These are phyloP conservation scores for Hamamelis virginiana DNA, from an alignment of 164 flowering plant species.

Conservation along the genomic window DNA sequence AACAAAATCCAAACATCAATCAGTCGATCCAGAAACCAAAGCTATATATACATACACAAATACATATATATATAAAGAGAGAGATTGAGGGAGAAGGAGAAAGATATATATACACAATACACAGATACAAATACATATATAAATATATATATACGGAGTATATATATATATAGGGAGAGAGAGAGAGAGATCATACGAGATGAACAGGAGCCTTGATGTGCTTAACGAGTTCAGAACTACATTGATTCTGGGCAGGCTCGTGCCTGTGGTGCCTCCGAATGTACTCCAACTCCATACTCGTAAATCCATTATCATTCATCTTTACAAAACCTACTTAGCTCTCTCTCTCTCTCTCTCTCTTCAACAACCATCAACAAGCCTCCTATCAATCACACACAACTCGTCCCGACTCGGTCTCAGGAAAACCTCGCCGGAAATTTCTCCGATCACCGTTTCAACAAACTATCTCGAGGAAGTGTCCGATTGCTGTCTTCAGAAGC, in stretches of 20 bases:
- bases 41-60: neutral
- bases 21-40: neutral
- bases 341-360: too few species aligned
- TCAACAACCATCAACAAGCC: too few species aligned
- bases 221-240: constrained; percentile 55
- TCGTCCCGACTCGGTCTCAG: too few species aligned
- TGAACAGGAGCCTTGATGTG: constrained; percentile 74
- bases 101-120: too few species aligned
- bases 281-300: constrained; percentile 42
- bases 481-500: too few species aligned
- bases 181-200: constrained; percentile 39
- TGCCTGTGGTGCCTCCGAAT: constrained; percentile 57
- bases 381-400: too few species aligned
- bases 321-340: neutral
- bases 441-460: too few species aligned
- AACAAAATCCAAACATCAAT: constrained; percentile 3
- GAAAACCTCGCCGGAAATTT: too few species aligned
- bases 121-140: neutral
- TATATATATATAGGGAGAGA: constrained; percentile 17
- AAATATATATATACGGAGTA: neutral
- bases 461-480: too few species aligned
- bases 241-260: constrained; percentile 52
- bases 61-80: neutral
- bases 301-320: constrained; percentile 28
- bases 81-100: too few species aligned